These are phyloP conservation scores for Didymella segeticola DNA, from an alignment of 2,329 filamentous ascomycete genomes.

Conservation along the genomic window DNA sequence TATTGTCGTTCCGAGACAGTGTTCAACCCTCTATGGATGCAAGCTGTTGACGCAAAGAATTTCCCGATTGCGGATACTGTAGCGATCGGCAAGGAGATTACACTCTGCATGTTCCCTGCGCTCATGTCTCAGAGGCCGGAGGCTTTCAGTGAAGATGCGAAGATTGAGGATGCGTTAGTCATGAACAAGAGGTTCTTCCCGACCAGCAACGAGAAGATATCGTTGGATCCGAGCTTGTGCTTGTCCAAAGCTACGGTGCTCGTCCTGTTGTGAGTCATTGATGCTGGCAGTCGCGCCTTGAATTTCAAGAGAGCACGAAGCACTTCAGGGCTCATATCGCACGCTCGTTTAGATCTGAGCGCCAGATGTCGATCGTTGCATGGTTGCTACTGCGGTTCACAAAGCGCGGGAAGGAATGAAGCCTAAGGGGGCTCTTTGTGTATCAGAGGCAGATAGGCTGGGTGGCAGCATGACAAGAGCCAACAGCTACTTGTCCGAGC, in stretches of 20 bases:
- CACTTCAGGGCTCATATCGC: too few species aligned
- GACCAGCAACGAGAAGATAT: conserved; percentile 11
- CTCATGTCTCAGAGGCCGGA: not conserved
- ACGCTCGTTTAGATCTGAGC: too few species aligned
- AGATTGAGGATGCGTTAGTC: conserved; percentile 4
- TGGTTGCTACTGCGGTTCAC: too few species aligned
- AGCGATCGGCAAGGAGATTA: conserved; percentile 2
- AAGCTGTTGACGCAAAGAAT: conserved; percentile 4
- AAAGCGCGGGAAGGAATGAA: too few species aligned
- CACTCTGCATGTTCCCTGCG: conserved; percentile 20
- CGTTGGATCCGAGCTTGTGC: not conserved
- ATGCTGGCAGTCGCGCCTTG: too few species aligned
- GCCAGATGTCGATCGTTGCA: too few species aligned
- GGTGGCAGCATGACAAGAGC: too few species aligned
- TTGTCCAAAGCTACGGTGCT: conserved; percentile 15
- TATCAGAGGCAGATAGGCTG: too few species aligned
- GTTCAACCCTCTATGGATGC: conserved; percentile 22
- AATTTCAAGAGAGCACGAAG: not conserved
- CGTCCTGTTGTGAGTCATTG: not conserved
- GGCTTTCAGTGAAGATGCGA: not conserved
- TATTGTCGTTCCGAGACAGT: conserved; percentile 7
- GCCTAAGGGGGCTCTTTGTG: too few species aligned
- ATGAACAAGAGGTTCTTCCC: conserved; percentile 20
- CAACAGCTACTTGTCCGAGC: too few species aligned
- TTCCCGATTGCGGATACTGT: not conserved